Percentiles rank a stretch among this genome's conserved stretches.
phyloP scores from a whole-genome alignment of 352 stramenopile genomes.

The Vaucheria bursata region DNA sequence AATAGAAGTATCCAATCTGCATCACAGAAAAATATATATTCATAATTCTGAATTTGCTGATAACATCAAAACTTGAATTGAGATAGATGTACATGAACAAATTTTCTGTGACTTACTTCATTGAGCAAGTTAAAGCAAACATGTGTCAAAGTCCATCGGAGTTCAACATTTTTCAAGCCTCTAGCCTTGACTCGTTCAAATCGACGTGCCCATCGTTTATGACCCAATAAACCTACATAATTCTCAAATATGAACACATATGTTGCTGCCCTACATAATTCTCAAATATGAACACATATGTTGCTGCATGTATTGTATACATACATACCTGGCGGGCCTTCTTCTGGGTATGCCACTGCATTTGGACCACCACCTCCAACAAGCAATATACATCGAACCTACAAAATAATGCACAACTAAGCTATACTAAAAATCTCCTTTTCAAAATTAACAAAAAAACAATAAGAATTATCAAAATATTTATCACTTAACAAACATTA shows the following conservation, averaged over 20 bases:
- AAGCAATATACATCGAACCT: background rate
- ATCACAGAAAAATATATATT: background rate
- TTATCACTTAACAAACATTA: no score
- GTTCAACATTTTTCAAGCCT: background rate
- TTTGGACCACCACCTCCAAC: background rate
- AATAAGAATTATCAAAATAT: no score
- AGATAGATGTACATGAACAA: background rate
- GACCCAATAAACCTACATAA: background rate
- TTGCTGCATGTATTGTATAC: no score
- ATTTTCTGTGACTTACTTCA: background rate
- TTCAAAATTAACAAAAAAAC: no score
- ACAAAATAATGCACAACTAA: no score
- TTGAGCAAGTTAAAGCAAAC: background rate
- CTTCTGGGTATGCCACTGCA: background rate
- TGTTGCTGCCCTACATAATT: no score
- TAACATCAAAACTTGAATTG: background rate
- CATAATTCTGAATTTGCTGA: background rate
- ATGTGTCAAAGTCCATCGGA: background rate
- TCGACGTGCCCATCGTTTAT: background rate
- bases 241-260: no score
- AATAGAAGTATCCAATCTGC: background rate
- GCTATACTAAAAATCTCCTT: no score
- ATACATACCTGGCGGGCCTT: slow-evolving; percentile 8
- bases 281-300: no score
- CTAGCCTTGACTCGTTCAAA: background rate